Conservation (phyloP, 352 stramenopile species). For the Globisporangium alternatum region DNA sequence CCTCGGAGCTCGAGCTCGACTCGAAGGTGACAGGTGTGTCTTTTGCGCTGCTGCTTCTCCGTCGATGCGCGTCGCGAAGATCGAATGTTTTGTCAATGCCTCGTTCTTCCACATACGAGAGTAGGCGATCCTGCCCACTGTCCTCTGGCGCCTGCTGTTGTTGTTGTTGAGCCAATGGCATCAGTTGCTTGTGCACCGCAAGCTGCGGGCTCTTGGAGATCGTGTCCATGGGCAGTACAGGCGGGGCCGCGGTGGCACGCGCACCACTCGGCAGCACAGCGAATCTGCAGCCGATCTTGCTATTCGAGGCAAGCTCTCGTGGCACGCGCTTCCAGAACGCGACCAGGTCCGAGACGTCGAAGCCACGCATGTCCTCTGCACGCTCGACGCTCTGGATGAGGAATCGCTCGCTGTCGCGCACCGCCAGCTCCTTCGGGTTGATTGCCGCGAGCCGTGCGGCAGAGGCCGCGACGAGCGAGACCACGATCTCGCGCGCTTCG, state of each 20-base stretch:
- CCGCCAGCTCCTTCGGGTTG: constrained; percentile 27
- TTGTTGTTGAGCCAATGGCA: constrained; percentile 11
- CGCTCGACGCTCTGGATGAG: constrained; percentile 57
- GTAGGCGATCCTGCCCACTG: constrained; percentile 17
- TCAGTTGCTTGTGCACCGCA: constrained; percentile 11
- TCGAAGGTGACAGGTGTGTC: constrained; percentile 6
- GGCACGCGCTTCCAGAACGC: constrained; percentile 61
- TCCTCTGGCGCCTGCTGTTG: constrained; percentile 16
- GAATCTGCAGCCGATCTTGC: constrained; percentile 69
- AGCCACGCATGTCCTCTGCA: constrained; percentile 39
- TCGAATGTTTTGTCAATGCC: constrained; percentile 17
- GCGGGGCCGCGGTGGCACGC: not conserved
- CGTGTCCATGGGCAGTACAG: not conserved
- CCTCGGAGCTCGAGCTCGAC: constrained; percentile 6
- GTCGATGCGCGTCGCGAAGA: not conserved
- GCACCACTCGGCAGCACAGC: constrained; percentile 1
- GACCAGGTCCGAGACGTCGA: constrained; percentile 30
- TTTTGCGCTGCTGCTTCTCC: not conserved
- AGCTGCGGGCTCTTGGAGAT: constrained; percentile 15
- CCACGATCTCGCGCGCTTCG: constrained; percentile 27
- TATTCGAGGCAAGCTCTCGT: constrained; percentile 49
- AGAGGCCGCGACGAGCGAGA: constrained; percentile 36
- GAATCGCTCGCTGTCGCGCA: constrained; percentile 45
- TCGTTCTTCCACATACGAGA: not conserved
- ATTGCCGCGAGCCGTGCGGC: constrained; percentile 34